phyloP scores from a whole-genome alignment of 352 stramenopile species.

The Aphanomyces euteiches region DNA sequence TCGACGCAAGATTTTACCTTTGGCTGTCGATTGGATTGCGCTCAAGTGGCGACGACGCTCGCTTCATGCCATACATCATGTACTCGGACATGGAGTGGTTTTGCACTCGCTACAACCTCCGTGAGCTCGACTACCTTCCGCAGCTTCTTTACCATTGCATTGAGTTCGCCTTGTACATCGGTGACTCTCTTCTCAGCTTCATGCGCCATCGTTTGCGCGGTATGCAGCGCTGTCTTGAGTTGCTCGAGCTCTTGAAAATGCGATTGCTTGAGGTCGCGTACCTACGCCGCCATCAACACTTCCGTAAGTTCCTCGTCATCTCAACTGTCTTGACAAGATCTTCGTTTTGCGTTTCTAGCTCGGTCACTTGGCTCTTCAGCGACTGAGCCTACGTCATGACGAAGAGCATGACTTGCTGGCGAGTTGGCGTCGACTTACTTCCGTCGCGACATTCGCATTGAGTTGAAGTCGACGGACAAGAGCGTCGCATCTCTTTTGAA shows the following conservation, averaged over 20 bases:
- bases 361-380: constrained; percentile 12
- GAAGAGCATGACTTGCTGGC: too few relatives aligned
- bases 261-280: constrained; percentile 66
- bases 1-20: not conserved
- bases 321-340: not conserved
- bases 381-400: not conserved
- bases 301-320: not conserved
- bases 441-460: not conserved
- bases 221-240: constrained; percentile 57
- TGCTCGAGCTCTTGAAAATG: constrained; percentile 59
- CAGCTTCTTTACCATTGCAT: constrained; percentile 55
- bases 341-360: constrained; percentile 7
- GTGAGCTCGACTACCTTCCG: constrained; percentile 74
- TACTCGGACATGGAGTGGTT: constrained; percentile 24
- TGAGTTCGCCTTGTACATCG: constrained; percentile 60
- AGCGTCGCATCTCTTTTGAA: constrained; percentile 66
- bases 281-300: constrained; percentile 34
- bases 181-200: constrained; percentile 42
- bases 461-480: constrained; percentile 65
- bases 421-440: not conserved
- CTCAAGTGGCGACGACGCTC: not conserved
- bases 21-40: not conserved
- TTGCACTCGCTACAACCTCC: constrained; percentile 36
- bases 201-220: constrained; percentile 46
- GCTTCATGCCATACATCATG: constrained; percentile 16